phyloP scores from a whole-genome alignment of 768 basidiomycete genomes.

The Pleurotus citrinopileatus region DNA sequence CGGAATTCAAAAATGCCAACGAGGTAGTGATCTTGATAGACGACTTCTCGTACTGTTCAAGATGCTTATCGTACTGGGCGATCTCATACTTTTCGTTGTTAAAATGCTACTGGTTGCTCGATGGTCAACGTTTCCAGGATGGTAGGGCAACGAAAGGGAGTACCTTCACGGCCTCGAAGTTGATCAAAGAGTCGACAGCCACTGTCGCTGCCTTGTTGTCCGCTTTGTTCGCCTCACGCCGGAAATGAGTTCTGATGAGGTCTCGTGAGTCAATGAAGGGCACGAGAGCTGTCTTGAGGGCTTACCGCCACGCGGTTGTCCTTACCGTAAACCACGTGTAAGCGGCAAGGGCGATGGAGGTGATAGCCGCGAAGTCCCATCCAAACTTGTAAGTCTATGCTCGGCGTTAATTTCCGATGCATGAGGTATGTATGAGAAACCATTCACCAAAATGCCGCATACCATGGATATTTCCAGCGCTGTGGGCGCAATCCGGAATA shows the following conservation, averaged over 20 bases:
- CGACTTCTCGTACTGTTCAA: slow-evolving; percentile 84
- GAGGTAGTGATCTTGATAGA: slow-evolving; percentile 95
- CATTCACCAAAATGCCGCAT: slow-evolving; percentile 88
- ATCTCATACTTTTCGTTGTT: slow-evolving; percentile 96
- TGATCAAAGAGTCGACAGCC: slow-evolving; percentile 94
- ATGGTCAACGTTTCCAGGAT: slow-evolving; percentile 3
- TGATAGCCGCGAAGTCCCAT: slow-evolving; percentile 94
- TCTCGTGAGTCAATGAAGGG: slow-evolving; percentile 5
- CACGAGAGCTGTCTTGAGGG: not conserved
- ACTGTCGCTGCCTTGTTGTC: slow-evolving; percentile 95
- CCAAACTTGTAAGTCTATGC: slow-evolving; percentile 93
- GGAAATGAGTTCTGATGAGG: slow-evolving; percentile 75
- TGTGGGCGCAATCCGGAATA: slow-evolving; percentile 95
- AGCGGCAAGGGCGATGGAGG: slow-evolving; percentile 75
- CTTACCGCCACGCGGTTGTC: slow-evolving; percentile 94
- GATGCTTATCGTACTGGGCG: slow-evolving; percentile 86
- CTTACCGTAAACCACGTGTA: slow-evolving; percentile 98
- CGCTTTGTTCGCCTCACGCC: slow-evolving; percentile 91
- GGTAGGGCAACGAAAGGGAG: slow-evolving; percentile 8
- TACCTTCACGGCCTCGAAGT: slow-evolving; percentile 98
- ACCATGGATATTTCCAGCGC: slow-evolving; percentile 96
- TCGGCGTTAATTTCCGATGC: not conserved
- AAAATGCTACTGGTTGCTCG: slow-evolving; percentile 65
- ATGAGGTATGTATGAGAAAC: not conserved
- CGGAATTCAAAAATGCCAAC: slow-evolving; percentile 90